A percentile compares a stretch with the other conserved stretches of the same genome.
Conservation (phyloP, 2,329 filamentous ascomycete species). For the Ophiostoma sp. region DNA sequence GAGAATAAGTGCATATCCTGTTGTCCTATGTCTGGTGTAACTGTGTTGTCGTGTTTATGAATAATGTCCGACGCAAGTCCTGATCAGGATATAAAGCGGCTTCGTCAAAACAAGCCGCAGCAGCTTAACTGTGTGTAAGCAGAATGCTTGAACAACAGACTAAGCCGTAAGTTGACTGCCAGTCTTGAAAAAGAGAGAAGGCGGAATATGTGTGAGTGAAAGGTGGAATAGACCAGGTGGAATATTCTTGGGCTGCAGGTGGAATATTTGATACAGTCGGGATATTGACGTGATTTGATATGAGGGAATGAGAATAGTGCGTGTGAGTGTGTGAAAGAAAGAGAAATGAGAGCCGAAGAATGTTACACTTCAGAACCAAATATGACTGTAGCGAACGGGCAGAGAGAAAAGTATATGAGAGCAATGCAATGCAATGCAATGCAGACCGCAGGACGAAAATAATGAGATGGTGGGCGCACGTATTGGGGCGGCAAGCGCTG, state of each 20-base stretch:
- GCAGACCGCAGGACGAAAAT: not conserved
- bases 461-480: not conserved
- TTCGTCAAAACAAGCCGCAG: not conserved
- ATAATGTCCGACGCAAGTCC: not conserved
- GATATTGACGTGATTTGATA: slow-evolving; percentile 7
- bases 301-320: not conserved
- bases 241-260: not conserved
- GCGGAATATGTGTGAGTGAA: not conserved
- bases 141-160: not conserved
- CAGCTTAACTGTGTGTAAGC: not conserved
- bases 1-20: not conserved
- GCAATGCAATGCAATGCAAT: not conserved
- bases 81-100: not conserved
- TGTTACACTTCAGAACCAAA: not conserved
- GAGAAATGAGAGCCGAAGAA: not conserved
- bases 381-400: not conserved
- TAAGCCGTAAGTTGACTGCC: not conserved
- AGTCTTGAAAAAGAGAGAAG: not conserved
- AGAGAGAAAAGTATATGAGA: slow-evolving; percentile 16
- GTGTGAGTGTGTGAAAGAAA: not conserved
- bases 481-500: not conserved
- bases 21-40: not conserved
- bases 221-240: not conserved
- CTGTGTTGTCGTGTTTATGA: not conserved
- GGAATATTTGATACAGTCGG: not conserved